Conservation (phyloP, 768 basidiomycete species). For the Termitomyces sp. region DNA sequence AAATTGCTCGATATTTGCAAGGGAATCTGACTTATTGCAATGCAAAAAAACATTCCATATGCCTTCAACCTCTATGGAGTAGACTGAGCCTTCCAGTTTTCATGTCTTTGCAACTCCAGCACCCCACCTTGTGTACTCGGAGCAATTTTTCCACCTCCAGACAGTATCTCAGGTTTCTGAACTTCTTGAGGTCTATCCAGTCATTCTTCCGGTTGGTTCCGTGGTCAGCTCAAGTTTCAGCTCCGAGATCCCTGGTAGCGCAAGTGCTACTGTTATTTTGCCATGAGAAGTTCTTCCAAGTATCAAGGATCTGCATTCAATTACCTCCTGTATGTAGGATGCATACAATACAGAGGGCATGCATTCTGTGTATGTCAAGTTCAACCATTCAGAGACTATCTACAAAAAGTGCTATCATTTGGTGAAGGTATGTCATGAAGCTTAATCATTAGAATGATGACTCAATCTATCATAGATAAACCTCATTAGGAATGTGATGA, state of each 20-base stretch:
- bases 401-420: neutral
- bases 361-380: neutral
- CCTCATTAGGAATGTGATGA: neutral
- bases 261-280: neutral
- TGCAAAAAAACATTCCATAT: too few relatives aligned
- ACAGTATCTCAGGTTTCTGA: neutral
- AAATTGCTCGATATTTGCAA: too few relatives aligned
- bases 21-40: too few relatives aligned
- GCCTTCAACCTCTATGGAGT: too few relatives aligned
- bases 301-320: neutral
- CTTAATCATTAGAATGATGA: neutral
- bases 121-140: conserved; percentile 1
- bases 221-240: neutral
- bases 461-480: neutral
- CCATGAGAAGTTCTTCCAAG: neutral
- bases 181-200: neutral
- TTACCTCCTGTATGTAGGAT: neutral
- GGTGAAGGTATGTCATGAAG: neutral
- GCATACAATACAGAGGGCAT: neutral
- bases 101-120: neutral
- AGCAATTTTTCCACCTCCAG: neutral
- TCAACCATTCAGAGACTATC: neutral
- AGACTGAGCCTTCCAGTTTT: neutral
- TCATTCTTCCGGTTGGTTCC: neutral
- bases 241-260: neutral